phyloP scores from a whole-genome alignment of 208 protist genomes.

The Acanthamoeba royreba region DNA sequence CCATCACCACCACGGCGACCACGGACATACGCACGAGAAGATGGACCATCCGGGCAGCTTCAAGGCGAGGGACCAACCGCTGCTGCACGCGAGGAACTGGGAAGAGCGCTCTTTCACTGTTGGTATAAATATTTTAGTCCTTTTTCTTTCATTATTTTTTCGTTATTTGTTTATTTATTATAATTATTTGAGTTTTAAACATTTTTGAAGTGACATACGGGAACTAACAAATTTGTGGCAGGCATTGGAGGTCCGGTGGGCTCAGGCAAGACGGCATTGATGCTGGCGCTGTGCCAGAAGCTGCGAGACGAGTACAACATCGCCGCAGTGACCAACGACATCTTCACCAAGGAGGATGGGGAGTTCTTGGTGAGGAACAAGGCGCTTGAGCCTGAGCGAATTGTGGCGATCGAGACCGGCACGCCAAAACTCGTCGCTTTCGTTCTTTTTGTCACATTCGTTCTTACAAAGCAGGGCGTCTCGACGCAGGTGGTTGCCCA shows the following conservation, averaged over 20 bases:
- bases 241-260: conserved; percentile 58
- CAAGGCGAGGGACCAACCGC: conserved; percentile 5
- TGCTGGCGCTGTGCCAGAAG: conserved; percentile 59
- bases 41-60: conserved; percentile 53
- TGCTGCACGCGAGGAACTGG: conserved; percentile 46
- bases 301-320: conserved; percentile 57
- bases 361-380: conserved; percentile 69
- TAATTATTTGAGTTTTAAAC: not conserved
- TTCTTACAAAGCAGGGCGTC: not conserved
- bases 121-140: too few species aligned
- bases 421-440: not conserved
- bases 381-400: conserved; percentile 57
- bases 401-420: conserved; percentile 65
- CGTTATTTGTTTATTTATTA: not conserved
- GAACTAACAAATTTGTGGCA: not conserved
- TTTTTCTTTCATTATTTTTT: not conserved
- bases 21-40: conserved; percentile 62
- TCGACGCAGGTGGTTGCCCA: conserved; percentile 64
- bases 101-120: conserved; percentile 69
- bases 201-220: not conserved
- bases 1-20: conserved; percentile 21
- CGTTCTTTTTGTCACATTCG: too few species aligned
- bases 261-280: conserved; percentile 69
- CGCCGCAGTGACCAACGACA: conserved; percentile 70
- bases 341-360: conserved; percentile 73